phyloP scores from a whole-genome alignment of 257 asterid species.

The Solanum verrucosum region DNA sequence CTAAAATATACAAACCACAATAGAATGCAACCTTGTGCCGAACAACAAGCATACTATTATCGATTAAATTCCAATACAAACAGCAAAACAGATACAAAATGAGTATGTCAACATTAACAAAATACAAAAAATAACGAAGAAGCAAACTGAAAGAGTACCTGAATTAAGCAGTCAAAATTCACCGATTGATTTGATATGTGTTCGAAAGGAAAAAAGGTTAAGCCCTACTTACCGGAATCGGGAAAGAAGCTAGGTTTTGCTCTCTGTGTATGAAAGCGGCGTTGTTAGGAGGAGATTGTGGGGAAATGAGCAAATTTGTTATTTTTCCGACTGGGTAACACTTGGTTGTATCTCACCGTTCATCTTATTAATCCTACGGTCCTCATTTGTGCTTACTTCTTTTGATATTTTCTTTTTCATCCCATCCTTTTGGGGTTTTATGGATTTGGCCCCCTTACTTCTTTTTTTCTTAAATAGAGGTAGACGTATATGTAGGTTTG shows the following conservation, averaged over 20 bases:
- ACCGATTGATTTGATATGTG: background rate
- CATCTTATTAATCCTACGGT: background rate
- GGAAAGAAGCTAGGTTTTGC: background rate
- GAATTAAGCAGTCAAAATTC: background rate
- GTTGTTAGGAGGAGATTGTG: background rate
- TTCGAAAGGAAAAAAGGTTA: background rate
- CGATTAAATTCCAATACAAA: background rate
- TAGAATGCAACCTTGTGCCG: background rate
- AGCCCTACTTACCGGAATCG: background rate
- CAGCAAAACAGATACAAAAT: background rate
- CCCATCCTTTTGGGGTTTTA: background rate
- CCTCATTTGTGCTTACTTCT: background rate
- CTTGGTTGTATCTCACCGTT: background rate
- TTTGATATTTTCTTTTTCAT: background rate
- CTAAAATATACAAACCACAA: background rate
- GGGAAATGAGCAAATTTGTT: background rate
- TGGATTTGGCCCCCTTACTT: background rate
- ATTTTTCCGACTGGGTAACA: background rate
- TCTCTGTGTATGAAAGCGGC: background rate
- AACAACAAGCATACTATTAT: background rate
- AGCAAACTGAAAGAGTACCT: background rate
- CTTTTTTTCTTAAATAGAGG: background rate
- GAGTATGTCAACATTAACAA: background rate
- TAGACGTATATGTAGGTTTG: background rate
- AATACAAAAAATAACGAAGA: background rate